These are phyloP conservation scores for Thinopyrum elongatum DNA, from an alignment of 176 grass and related monocot species.

Conservation along the genomic window DNA sequence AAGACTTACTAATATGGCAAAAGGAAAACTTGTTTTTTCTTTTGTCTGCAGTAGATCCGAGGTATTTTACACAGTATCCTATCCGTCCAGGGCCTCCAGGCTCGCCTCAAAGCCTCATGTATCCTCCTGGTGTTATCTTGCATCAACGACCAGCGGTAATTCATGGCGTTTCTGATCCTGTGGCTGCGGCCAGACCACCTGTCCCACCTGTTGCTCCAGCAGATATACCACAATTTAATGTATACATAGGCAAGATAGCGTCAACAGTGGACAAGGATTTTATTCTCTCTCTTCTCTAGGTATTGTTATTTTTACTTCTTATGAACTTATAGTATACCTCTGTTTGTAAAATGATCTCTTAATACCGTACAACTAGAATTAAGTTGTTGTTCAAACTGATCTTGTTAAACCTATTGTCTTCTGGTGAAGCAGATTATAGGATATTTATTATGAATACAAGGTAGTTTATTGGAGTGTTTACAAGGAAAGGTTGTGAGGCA, in stretches of 20 bases:
- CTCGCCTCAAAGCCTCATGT: constrained; percentile 41
- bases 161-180: constrained; percentile 31
- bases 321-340: neutral
- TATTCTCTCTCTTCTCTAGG: constrained; percentile 64
- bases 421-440: neutral
- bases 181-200: constrained; percentile 20
- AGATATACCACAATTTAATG: constrained; percentile 53
- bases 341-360: constrained; percentile 8
- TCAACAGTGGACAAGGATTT: constrained; percentile 62
- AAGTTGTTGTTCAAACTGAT: neutral
- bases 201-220: constrained; percentile 32
- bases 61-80: neutral
- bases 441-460: constrained; percentile 4
- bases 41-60: neutral
- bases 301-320: constrained; percentile 26
- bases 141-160: constrained; percentile 31
- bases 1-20: constrained; percentile 33
- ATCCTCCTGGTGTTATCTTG: constrained; percentile 36
- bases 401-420: neutral
- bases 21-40: constrained; percentile 25
- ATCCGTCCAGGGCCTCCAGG: constrained; percentile 22
- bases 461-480: neutral
- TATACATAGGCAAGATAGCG: constrained; percentile 63
- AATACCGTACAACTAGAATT: neutral
- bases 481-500: neutral